Evolutionary conservation across 208 protist genomes (phyloP).

Genomic region (Endotrypanum monterogeii): DNA sequence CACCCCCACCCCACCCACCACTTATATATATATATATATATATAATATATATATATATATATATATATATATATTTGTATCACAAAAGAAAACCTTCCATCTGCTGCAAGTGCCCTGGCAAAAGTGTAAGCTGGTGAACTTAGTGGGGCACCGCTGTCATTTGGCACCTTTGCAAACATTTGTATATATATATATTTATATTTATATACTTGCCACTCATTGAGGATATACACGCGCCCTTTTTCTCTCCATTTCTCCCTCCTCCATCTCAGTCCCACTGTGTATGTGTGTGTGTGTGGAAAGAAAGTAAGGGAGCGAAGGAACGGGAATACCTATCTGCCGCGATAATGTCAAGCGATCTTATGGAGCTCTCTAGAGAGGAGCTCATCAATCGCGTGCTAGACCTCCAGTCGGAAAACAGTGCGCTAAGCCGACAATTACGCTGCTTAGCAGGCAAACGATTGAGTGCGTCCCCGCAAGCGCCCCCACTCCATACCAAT

Average conservation of each 20-base stretch:
- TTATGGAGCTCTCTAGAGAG: conserved; percentile 43
- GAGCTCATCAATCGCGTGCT: conserved; percentile 66
- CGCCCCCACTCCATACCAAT: neutral
- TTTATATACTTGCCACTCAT: neutral
- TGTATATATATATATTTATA: neutral
- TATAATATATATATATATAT: neutral
- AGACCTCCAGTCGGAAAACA: conserved; percentile 67
- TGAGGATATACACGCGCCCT: conserved; percentile 2
- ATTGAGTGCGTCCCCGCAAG: conserved; percentile 5
- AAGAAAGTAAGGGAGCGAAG: neutral
- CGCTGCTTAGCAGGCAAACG: conserved; percentile 30
- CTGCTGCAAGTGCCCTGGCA: too few relatives aligned
- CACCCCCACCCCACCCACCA: too few relatives aligned
- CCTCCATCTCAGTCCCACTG: neutral
- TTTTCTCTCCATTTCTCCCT: neutral
- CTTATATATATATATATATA: neutral
- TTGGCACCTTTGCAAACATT: too few relatives aligned
- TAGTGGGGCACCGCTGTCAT: too few relatives aligned
- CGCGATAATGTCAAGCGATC: conserved; percentile 23
- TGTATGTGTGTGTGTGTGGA: neutral
- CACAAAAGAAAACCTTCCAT: too few relatives aligned
- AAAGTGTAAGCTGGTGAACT: too few relatives aligned
- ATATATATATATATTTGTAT: too few relatives aligned
- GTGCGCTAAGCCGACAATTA: conserved; percentile 55
- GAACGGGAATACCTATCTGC: too few relatives aligned